Evolutionary conservation across 2,329 filamentous ascomycete genomes (phyloP).

Genomic region (Pseudopithomyces maydicus): DNA sequence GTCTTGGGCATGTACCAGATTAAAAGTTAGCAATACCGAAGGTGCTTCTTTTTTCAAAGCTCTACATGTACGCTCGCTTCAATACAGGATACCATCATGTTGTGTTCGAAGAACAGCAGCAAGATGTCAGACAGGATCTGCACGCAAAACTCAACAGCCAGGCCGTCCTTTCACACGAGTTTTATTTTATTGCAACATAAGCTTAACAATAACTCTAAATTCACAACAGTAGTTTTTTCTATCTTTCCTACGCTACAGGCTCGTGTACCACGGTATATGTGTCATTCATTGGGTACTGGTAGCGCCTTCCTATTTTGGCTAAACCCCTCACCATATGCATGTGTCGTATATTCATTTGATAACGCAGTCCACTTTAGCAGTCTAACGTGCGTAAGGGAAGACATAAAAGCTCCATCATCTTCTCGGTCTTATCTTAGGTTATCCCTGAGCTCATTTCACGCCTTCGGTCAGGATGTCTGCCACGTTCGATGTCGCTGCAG

Average conservation of each 20-base stretch:
- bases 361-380: neutral
- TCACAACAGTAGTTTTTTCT: too few relatives aligned
- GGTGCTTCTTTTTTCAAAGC: too few relatives aligned
- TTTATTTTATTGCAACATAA: too few relatives aligned
- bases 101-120: too few relatives aligned
- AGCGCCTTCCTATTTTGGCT: slow-evolving; percentile 12
- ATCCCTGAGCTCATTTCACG: neutral
- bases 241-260: neutral
- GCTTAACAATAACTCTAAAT: too few relatives aligned
- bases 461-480: slow-evolving; percentile 27
- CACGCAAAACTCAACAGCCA: too few relatives aligned
- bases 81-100: too few relatives aligned
- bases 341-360: slow-evolving; percentile 6
- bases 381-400: neutral
- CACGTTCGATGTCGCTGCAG: slow-evolving; percentile 60
- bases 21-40: too few relatives aligned
- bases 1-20: too few relatives aligned
- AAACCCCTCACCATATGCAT: slow-evolving; percentile 11
- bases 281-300: neutral
- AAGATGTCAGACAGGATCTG: too few relatives aligned
- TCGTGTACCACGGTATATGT: neutral
- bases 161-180: too few relatives aligned
- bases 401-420: neutral
- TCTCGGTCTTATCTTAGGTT: neutral
- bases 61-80: too few relatives aligned